Evolutionary conservation across 495 filamentous ascomycete genomes (phyloP).

Genomic region (Chaetomium fimeti): DNA sequence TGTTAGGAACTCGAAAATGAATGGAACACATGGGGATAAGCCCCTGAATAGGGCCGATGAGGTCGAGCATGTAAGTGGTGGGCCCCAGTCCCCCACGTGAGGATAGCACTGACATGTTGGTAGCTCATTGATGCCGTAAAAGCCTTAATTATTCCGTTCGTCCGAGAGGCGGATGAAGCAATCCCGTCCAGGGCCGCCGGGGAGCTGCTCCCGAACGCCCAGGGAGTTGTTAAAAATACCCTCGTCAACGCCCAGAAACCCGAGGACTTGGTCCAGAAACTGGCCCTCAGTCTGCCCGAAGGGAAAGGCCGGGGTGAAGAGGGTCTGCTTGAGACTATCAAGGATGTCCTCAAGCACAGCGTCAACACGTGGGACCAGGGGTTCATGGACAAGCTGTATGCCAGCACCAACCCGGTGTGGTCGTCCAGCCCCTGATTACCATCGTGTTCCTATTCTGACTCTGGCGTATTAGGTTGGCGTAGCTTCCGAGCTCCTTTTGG

Average conservation of each 20-base stretch:
- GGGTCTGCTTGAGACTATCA: conserved; percentile 64
- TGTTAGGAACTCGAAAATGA: conserved; percentile 20
- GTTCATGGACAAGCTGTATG: conserved; percentile 91
- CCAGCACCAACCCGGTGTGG: conserved; percentile 73
- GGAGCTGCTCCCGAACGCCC: conserved; percentile 49
- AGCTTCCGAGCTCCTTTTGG: conserved; percentile 76
- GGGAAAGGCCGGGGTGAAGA: conserved; percentile 63
- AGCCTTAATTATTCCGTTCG: conserved; percentile 73
- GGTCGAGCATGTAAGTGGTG: conserved; percentile 51
- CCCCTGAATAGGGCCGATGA: conserved; percentile 36
- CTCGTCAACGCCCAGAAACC: conserved; percentile 71
- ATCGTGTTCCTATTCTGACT: conserved; percentile 3
- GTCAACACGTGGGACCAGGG: conserved; percentile 98
- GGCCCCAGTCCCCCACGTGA: not conserved
- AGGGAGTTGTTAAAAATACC: conserved; percentile 52
- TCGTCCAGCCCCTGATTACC: not conserved
- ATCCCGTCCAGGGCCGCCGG: conserved; percentile 49
- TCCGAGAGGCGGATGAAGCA: conserved; percentile 70
- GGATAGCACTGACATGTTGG: not conserved
- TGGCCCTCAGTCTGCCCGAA: conserved; percentile 65
- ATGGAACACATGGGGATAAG: conserved; percentile 23
- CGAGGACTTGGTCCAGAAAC: conserved; percentile 61
- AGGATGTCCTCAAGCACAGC: conserved; percentile 70
- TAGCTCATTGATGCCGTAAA: conserved; percentile 74
- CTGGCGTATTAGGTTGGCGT: conserved; percentile 62